Evolutionary conservation across 106 monocot genomes (phyloP).

Genomic region (Triglochin maritima): DNA sequence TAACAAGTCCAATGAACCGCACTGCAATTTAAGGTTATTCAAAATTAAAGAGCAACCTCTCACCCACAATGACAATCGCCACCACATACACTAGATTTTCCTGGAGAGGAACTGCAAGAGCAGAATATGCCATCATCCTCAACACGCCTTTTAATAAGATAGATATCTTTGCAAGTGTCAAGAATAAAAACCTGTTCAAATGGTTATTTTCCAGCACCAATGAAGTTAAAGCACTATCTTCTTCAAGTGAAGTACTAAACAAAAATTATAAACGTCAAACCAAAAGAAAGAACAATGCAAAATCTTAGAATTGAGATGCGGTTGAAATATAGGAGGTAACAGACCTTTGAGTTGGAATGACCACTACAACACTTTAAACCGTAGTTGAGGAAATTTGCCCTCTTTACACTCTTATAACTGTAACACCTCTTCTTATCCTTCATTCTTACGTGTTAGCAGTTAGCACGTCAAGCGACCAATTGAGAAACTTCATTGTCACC

Average conservation of each 20-base stretch:
- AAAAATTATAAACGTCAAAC: not conserved
- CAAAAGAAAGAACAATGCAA: too few species aligned
- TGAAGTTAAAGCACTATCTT: not conserved
- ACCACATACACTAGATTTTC: slow-evolving; percentile 37
- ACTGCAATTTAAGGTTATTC: not conserved
- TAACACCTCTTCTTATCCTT: too few species aligned
- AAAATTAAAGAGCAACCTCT: slow-evolving; percentile 8
- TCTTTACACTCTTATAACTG: too few species aligned
- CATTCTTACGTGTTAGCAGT: too few species aligned
- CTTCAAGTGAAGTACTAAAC: not conserved
- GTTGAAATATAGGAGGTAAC: too few species aligned
- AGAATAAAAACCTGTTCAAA: not conserved
- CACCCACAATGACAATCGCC: slow-evolving; percentile 88
- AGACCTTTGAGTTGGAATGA: too few species aligned
- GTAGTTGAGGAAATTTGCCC: too few species aligned
- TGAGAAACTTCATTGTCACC: too few species aligned
- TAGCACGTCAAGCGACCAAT: too few species aligned
- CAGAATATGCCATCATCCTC: slow-evolving; percentile 99
- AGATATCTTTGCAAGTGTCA: slow-evolving; percentile 48
- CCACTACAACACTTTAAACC: too few species aligned
- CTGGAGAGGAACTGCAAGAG: slow-evolving; percentile 39
- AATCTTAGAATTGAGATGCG: too few species aligned
- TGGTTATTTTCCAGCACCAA: not conserved
- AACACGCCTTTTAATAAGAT: slow-evolving; percentile 63
- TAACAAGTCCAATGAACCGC: too few species aligned